phyloP scores from a whole-genome alignment of 2,329 filamentous ascomycete genomes.

The Biscogniauxia mediterranea region DNA sequence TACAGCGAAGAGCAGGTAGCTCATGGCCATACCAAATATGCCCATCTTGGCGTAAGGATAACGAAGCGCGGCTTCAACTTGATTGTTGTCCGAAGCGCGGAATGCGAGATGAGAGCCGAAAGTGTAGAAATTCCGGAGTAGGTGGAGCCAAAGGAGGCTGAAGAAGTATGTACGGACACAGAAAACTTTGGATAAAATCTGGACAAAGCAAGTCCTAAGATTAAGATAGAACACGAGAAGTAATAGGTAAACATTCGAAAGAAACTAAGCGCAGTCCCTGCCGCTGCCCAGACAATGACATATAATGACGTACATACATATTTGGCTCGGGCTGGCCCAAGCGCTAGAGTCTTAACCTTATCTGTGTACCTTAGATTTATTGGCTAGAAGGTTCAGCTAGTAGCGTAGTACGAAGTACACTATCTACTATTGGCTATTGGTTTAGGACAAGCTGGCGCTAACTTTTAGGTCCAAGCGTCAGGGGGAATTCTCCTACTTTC shows the following conservation, averaged over 20 bases:
- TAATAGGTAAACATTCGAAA: not conserved
- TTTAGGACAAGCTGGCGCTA: too few relatives aligned
- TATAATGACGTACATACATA: not conserved
- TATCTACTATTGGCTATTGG: too few relatives aligned
- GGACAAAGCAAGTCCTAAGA: not conserved
- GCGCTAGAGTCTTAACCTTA: not conserved
- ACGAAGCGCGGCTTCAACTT: constrained; percentile 4
- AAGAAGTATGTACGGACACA: not conserved
- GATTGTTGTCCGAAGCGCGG: not conserved
- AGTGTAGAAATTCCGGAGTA: not conserved
- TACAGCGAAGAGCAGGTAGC: constrained; percentile 55
- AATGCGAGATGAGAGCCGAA: not conserved
- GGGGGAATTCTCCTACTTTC: too few relatives aligned
- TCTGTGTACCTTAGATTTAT: not conserved
- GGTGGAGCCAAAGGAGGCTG: not conserved
- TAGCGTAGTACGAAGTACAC: too few relatives aligned
- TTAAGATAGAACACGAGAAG: not conserved
- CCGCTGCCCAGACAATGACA: not conserved
- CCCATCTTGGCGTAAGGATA: constrained; percentile 39
- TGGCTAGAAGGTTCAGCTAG: too few relatives aligned
- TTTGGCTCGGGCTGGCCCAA: not conserved
- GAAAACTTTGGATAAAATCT: not conserved
- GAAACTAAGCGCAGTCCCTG: not conserved
- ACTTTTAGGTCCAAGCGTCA: too few relatives aligned
- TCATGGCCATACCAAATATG: constrained; percentile 41